These are phyloP conservation scores for Ophiostoma quercus DNA, from an alignment of 2,329 filamentous ascomycete genomes.

Conservation along the genomic window DNA sequence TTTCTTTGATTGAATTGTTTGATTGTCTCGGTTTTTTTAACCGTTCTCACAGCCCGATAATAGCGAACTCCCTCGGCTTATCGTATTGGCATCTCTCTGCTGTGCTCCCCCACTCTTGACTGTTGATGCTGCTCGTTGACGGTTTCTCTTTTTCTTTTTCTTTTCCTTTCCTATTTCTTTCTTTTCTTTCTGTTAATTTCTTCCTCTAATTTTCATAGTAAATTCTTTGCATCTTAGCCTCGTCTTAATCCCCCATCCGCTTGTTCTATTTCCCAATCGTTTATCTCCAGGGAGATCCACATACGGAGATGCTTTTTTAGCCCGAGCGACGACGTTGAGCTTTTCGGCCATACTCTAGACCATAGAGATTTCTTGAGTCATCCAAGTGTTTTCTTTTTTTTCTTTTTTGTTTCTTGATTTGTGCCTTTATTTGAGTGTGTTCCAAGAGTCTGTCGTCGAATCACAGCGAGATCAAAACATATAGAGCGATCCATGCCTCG, in stretches of 20 bases:
- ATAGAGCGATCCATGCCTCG: no score
- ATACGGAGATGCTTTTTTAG: constrained; percentile 14
- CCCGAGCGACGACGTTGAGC: neutral
- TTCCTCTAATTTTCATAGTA: neutral
- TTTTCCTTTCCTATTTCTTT: neutral
- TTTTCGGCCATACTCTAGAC: constrained; percentile 12
- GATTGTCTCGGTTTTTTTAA: neutral
- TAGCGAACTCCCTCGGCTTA: neutral
- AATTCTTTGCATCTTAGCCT: neutral
- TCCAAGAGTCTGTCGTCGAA: neutral
- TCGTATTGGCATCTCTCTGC: neutral
- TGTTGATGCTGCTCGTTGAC: neutral
- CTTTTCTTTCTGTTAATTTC: neutral
- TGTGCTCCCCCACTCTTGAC: constrained; percentile 5
- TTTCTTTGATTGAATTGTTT: neutral
- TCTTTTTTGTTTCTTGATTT: no score
- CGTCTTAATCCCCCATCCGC: neutral
- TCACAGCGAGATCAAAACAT: no score
- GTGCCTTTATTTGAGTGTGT: neutral
- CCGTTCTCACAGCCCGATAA: neutral
- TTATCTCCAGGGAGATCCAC: constrained; percentile 2
- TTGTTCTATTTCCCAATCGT: constrained; percentile 3
- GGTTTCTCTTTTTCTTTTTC: neutral
- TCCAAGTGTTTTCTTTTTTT: neutral
- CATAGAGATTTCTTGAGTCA: neutral